Base-by-base conservation (phyloP, 2,329 filamentous ascomycete genomes). In the Beauveria asiatica region DNA sequence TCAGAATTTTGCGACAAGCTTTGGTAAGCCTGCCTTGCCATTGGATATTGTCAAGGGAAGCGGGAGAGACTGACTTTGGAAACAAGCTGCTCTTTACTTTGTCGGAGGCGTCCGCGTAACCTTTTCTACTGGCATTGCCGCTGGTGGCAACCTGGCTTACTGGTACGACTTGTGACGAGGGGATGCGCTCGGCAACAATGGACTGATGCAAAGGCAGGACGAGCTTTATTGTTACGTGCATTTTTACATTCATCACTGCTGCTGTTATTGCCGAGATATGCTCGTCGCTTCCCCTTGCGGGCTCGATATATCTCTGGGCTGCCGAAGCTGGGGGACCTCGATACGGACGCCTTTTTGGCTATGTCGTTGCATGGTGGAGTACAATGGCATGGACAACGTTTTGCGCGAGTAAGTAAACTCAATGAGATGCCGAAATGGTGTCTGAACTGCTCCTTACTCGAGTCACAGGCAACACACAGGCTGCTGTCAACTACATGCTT, bases 311-410 rank as follows among this genome's bases (percentile, higher is more conserved):
- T 62, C 75, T 84, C 19, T 84, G 82, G 82, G 82, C 82, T n/a
- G 82, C 82, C 45, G 82, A 84, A 64, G 74, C 81, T 19, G 82
- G 81, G 48, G 82, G 82, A 5, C 79, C 76, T 27, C 74, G 74
- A 23, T 84, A 74, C 64, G 81, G 82, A n/a, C 70, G 82, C 30
- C 71, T 84, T 0, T 76, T 84, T 58, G 82, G 82, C 19, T 84
- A 83, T 67, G 70, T 83, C n/a, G 82, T 84, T n/a, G 82, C 82
- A 0, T 85, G 82, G 82, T 85, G 82, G 82, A 82, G 79, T 65
- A 83, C 81, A 0, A 84, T 82, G 0, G 82, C 83, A 1, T 85
- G 82, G 82, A 85, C 82, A 2, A 84, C 79, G 0, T 81, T 81
- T 60, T 81, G 78, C 67, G 79, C 79, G 3, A 81, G 79, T 74